These are phyloP conservation scores for Talaromyces wortmannii DNA, from an alignment of 495 filamentous ascomycete species.

Conservation along the genomic window DNA sequence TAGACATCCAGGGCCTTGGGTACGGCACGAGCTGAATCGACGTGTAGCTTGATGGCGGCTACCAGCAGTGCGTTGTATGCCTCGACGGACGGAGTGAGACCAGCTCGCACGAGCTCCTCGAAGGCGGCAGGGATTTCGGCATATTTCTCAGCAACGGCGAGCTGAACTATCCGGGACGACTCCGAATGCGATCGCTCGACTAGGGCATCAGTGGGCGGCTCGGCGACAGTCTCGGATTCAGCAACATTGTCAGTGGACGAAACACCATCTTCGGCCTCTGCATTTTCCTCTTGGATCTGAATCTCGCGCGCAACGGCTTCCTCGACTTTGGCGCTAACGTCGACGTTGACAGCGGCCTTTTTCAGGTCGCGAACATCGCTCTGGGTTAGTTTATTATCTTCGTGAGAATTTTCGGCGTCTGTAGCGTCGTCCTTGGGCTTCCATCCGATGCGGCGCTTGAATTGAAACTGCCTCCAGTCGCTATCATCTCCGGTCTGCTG, in stretches of 20 bases:
- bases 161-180: constrained; percentile 65
- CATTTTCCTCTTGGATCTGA: constrained; percentile 40
- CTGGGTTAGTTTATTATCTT: background rate
- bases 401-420: constrained; percentile 25
- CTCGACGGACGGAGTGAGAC: constrained; percentile 67
- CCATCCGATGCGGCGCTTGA: constrained; percentile 80
- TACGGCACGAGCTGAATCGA: constrained; percentile 68
- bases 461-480: constrained; percentile 89
- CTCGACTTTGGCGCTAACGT: constrained; percentile 54
- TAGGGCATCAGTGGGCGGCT: constrained; percentile 13
- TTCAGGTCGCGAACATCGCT: constrained; percentile 48
- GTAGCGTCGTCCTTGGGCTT: constrained; percentile 54
- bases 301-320: constrained; percentile 60
- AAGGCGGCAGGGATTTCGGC: constrained; percentile 85
- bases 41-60: constrained; percentile 67
- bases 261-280: constrained; percentile 35
- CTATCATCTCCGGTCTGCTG: constrained; percentile 64
- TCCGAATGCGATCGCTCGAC: constrained; percentile 56
- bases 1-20: constrained; percentile 92
- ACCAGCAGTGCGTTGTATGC: constrained; percentile 87
- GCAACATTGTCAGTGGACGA: constrained; percentile 20
- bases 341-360: constrained; percentile 46
- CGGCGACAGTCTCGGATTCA: constrained; percentile 21
- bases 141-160: constrained; percentile 61
- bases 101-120: constrained; percentile 72